Percentiles rank a stretch among this genome's conserved stretches.
Evolutionary conservation across 139 green algal genomes (phyloP).

Genomic region (Yamagishiella unicocca): DNA sequence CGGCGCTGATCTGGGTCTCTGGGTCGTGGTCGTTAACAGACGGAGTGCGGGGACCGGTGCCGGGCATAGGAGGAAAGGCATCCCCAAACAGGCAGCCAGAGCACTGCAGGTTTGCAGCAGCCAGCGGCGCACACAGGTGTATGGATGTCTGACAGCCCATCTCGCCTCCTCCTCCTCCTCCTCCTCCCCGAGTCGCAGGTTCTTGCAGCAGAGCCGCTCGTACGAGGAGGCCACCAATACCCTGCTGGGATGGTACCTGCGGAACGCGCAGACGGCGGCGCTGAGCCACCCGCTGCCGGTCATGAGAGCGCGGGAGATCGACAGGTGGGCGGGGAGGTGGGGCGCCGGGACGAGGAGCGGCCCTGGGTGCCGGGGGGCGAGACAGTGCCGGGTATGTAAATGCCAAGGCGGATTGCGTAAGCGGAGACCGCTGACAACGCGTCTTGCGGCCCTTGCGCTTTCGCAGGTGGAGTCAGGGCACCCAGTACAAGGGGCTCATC

Average conservation of each 20-base stretch:
- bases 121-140: no score
- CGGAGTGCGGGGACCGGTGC: no score
- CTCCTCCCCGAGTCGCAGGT: neutral
- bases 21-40: no score
- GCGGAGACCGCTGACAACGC: no score
- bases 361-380: neutral
- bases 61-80: no score
- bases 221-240: slow-evolving; percentile 89
- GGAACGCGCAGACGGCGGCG: slow-evolving; percentile 87
- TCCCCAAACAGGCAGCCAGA: no score
- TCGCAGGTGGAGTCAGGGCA: slow-evolving; percentile 61
- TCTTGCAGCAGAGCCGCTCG: slow-evolving; percentile 59
- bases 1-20: no score
- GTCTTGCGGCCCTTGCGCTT: neutral
- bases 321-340: slow-evolving; percentile 72
- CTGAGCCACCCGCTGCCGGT: slow-evolving; percentile 92
- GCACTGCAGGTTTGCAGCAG: no score
- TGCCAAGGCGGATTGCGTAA: no score
- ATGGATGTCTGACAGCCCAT: neutral
- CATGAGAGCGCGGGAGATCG: slow-evolving; percentile 89
- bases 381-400: no score
- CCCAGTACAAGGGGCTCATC: slow-evolving; percentile 70
- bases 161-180: neutral
- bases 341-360: neutral
- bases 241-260: slow-evolving; percentile 87